A percentile compares a stretch with the other conserved stretches of the same genome.
phyloP scores from a whole-genome alignment of 306 rosid species.

The Morella rubra region DNA sequence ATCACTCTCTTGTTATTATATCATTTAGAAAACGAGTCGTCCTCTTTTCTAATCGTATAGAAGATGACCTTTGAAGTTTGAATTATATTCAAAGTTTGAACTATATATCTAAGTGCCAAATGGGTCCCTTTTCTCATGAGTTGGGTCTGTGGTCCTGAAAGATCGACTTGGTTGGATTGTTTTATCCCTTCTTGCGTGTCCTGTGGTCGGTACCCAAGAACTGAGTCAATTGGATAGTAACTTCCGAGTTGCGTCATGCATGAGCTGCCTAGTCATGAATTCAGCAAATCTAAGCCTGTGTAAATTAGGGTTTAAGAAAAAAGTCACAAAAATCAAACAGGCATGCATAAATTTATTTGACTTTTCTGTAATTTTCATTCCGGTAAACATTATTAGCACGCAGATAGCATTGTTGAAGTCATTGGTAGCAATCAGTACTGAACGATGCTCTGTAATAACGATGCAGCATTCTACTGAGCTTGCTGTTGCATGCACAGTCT shows the following conservation, averaged over 20 bases:
- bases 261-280: background rate
- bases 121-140: background rate
- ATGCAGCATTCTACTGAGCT: no score
- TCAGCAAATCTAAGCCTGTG: no score
- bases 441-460: no score
- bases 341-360: no score
- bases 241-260: slow-evolving; percentile 8
- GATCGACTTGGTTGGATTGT: no score
- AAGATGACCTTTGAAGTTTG: slow-evolving; percentile 20
- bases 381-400: no score
- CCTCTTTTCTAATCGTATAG: background rate
- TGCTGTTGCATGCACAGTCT: no score
- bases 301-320: no score
- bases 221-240: background rate
- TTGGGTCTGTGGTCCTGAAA: background rate
- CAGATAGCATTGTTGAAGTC: no score
- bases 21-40: background rate
- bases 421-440: no score
- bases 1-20: background rate
- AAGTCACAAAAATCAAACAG: no score
- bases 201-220: background rate
- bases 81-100: slow-evolving; percentile 10
- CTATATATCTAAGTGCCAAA: background rate
- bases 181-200: background rate
- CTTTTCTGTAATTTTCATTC: no score